A percentile compares a stretch with the other conserved stretches of the same genome.
phyloP scores from a whole-genome alignment of 352 stramenopile genomes.

The Aphanomyces cochlioides region DNA sequence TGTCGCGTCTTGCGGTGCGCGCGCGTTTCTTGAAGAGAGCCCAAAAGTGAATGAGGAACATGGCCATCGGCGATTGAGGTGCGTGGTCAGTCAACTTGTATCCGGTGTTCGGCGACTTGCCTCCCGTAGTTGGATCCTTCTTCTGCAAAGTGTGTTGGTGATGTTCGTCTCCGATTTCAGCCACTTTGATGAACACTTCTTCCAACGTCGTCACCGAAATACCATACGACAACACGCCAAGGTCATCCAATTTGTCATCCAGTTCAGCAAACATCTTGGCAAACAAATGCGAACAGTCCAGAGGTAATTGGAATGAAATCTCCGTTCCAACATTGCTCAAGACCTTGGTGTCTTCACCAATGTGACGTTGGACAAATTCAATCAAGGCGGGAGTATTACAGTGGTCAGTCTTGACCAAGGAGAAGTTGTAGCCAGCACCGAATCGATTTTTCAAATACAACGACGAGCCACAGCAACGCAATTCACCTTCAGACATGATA shows the following conservation, averaged over 20 bases:
- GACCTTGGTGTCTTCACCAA: constrained; percentile 41
- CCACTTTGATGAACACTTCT: constrained; percentile 88
- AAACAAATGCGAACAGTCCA: constrained; percentile 54
- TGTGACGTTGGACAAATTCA: constrained; percentile 39
- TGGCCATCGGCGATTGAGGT: not conserved
- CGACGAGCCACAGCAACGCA: constrained; percentile 48
- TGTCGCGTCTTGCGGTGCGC: constrained; percentile 83
- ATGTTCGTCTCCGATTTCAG: constrained; percentile 44
- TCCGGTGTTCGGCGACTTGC: constrained; percentile 30
- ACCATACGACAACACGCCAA: constrained; percentile 54
- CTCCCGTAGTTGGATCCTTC: constrained; percentile 34
- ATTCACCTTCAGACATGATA: constrained; percentile 36
- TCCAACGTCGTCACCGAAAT: constrained; percentile 87
- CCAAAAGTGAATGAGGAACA: constrained; percentile 33
- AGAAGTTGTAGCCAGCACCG: constrained; percentile 74
- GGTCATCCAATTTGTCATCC: constrained; percentile 39
- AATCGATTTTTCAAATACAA: constrained; percentile 79
- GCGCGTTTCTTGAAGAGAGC: constrained; percentile 69
- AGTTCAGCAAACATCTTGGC: constrained; percentile 69
- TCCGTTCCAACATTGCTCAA: constrained; percentile 69
- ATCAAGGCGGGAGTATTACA: constrained; percentile 34
- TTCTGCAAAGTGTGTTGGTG: constrained; percentile 52
- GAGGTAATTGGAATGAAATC: constrained; percentile 67
- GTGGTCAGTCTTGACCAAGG: constrained; percentile 51
- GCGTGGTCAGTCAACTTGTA: not conserved